Base-by-base conservation (phyloP, 805 yeast genomes). In the Candida maesae region DNA sequence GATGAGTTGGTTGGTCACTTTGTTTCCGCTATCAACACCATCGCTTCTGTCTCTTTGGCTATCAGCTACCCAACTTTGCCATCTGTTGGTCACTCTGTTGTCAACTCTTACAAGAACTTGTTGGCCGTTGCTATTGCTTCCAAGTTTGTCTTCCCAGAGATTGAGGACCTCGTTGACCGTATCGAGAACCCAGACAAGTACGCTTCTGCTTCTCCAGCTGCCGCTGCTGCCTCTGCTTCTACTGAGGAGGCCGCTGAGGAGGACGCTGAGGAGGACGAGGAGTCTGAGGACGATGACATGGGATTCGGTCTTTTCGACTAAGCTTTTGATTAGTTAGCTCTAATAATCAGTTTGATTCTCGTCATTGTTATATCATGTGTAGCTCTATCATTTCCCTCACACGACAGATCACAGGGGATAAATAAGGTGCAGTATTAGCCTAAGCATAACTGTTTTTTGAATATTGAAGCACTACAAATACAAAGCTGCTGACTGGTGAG, bases 161-260 rank as follows among this genome's bases (percentile, higher is more conserved):
- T 96, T 60, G 99, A 90, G 80, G 90, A 91, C 59, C 83, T 93
- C 79, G 88, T 88, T 85, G 99, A 93, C 85, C 87, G 98, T 79
- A 79, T 93, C 65, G 98, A 96, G 72, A 91, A 93, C 95, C 99
- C 99, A 72, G 98, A 93, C 56, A 96, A 96, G 72, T 93, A 91
- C 76, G 99, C 98, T 68, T 84, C 98, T 66, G 95, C 96, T 75
- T 97, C 97, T 65, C 96, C 98, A 64, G 96, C 75, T 69, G 96
- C 96, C 64, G 84, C 84, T 67, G 87, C 95, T 61, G 79, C 86
- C 62, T 78, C 78, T 47, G 84, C 77, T 49, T 84, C 74, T 47
- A 87, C 76, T 53, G 89, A 74, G 46, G 87, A 81, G 52, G 85
- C 76, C 39, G 90, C 72, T 46, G 95, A 73, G 61, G 89, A 76